phyloP scores from a whole-genome alignment of 257 asterid genomes.

The Solanum pinnatisectum region DNA sequence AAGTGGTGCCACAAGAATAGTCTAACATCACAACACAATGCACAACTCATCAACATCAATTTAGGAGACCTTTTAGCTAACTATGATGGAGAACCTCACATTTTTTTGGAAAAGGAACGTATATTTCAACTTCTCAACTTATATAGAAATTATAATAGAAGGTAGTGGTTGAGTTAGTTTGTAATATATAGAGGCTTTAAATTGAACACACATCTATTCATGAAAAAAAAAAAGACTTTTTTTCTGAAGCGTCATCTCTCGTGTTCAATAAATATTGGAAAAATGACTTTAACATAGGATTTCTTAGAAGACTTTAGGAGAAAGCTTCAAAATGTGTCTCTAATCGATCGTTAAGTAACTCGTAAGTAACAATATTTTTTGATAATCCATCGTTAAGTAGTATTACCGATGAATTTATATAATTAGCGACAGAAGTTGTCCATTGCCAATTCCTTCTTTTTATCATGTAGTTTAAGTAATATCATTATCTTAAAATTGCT shows the following conservation, averaged over 20 bases:
- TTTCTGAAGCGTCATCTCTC: too few species aligned
- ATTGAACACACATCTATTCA: background rate
- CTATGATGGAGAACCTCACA: background rate
- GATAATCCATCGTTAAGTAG: background rate
- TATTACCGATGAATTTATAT: background rate
- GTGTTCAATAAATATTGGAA: background rate
- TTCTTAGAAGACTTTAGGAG: background rate
- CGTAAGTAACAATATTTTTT: background rate
- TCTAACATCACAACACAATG: background rate
- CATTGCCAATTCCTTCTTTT: too few species aligned
- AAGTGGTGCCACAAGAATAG: background rate
- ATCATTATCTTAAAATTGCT: background rate
- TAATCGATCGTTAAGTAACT: background rate
- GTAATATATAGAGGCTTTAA: background rate
- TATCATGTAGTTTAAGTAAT: too few species aligned
- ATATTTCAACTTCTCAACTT: background rate
- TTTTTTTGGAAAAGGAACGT: too few species aligned
- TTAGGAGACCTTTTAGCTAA: background rate
- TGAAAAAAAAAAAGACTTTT: too few species aligned
- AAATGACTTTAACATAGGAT: background rate
- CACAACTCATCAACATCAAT: background rate
- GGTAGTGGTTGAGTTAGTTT: background rate
- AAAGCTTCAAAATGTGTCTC: background rate
- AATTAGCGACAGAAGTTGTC: too few species aligned
- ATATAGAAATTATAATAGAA: background rate